Evolutionary conservation across 2,329 filamentous ascomycete genomes (phyloP), one percentile per base, ranked within the genome.

Genomic region (Trichophyton equinum): DNA sequence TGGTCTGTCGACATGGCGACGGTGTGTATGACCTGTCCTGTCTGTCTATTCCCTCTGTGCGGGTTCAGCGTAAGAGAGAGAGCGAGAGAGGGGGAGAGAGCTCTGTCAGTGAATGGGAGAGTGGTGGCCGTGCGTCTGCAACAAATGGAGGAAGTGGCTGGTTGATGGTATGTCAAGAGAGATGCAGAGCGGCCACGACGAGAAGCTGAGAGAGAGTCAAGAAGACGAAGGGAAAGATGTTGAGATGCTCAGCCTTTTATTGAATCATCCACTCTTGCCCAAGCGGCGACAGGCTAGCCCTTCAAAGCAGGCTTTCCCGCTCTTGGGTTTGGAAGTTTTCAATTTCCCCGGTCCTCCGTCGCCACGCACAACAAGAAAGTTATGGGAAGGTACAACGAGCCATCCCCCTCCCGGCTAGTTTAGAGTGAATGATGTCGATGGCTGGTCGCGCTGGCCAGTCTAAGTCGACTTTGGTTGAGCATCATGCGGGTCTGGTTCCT

Each of bases 301-400:
- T 53, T 33, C 33, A 53, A 53, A 9, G 13, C 25, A 53, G 25
- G 60, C 18, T 22, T 33, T 25, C 22, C 33, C 33, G 9, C 33
- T 15, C 47, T 25, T 30, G 22, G 13, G 30, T 18, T 36, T 55
- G 27, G 40, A 27, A 55, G 38, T 33, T 55, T 55, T 55, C 51
- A n/a, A 8, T 55, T 38, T 55, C 51, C 51, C 51, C 51, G 51
- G 51, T 44, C 15, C 20, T 53, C 51, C 51, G 51, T 55, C 51
- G 51, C 51, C 51, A 55, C 51, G 25, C 51, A 55, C 27, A 36
- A 53, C 18, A 51, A 51, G 27, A 18, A 44, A 44, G 40, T 30
- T 44, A 44, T 6, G 40, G 40, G 15, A 44, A 15, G 33, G 33
- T 38, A 38, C 33, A 38, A 38, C 3, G 33, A 38, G 33, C 33